These are phyloP conservation scores for Pyrus pyrifolia DNA, from an alignment of 306 rosid genomes.

Conservation along the genomic window DNA sequence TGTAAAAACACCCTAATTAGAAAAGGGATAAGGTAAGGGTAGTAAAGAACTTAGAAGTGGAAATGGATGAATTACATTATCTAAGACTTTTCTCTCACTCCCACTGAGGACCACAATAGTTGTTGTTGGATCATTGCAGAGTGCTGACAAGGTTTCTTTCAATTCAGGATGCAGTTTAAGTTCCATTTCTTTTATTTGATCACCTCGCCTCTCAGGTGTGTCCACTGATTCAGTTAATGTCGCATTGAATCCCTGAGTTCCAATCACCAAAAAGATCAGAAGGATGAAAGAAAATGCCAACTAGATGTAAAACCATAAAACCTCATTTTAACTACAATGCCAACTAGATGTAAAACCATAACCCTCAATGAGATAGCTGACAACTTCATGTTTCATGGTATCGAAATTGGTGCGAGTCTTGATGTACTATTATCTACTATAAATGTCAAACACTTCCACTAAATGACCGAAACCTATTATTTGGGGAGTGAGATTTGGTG, in stretches of 20 bases:
- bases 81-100: slow-evolving; percentile 60
- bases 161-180: slow-evolving; percentile 75
- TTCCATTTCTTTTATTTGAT: slow-evolving; percentile 84
- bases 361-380: neutral
- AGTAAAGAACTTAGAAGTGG: slow-evolving; percentile 14
- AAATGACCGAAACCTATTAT: neutral
- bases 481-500: neutral
- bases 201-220: slow-evolving; percentile 64
- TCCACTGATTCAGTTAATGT: slow-evolving; percentile 89
- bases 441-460: neutral
- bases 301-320: neutral
- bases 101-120: slow-evolving; percentile 92
- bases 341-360: neutral
- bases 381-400: neutral
- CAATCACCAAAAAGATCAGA: slow-evolving; percentile 21
- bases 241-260: slow-evolving; percentile 76
- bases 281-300: neutral
- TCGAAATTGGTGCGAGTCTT: neutral
- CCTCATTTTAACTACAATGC: neutral
- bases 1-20: slow-evolving; percentile 34
- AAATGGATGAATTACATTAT: slow-evolving; percentile 45
- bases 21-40: slow-evolving; percentile 1
- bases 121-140: slow-evolving; percentile 69
- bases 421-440: neutral
- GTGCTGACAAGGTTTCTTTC: slow-evolving; percentile 50